phyloP scores from a whole-genome alignment of 805 yeast genomes.

The Pichia ethanolica region DNA sequence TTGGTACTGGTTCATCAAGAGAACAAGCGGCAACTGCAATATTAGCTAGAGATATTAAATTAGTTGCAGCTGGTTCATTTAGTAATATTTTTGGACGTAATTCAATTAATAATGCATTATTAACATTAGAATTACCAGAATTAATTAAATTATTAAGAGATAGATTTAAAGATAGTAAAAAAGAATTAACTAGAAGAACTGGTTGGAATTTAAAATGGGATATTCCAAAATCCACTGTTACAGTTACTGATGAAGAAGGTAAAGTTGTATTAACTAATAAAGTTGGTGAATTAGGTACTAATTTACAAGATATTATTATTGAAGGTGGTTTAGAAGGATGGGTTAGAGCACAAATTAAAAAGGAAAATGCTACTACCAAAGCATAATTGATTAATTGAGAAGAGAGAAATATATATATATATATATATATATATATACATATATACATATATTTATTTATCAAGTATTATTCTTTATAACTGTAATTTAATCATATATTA shows the following conservation, averaged over 20 bases:
- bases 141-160: slow-evolving; percentile 71
- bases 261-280: slow-evolving; percentile 66
- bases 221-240: slow-evolving; percentile 75
- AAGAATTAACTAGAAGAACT: slow-evolving; percentile 85
- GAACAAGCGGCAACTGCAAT: slow-evolving; percentile 99
- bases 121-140: slow-evolving; percentile 90
- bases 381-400: not conserved
- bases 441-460: too few relatives aligned
- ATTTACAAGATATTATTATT: slow-evolving; percentile 92
- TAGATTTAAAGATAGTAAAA: slow-evolving; percentile 40
- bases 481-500: too few relatives aligned
- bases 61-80: slow-evolving; percentile 95
- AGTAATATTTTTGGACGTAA: slow-evolving; percentile 95
- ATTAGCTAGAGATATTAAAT: slow-evolving; percentile 83
- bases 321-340: slow-evolving; percentile 98
- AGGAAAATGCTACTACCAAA: slow-evolving; percentile 11
- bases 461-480: too few relatives aligned
- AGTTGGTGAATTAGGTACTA: slow-evolving; percentile 93
- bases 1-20: slow-evolving; percentile 97
- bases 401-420: too few relatives aligned
- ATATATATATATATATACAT: too few relatives aligned
- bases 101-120: slow-evolving; percentile 90
- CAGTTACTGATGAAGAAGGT: slow-evolving; percentile 60
- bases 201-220: slow-evolving; percentile 93
- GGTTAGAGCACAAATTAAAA: slow-evolving; percentile 69